Conservation (phyloP, 345 rosid genomes). For the Rhodamnia argentea region DNA sequence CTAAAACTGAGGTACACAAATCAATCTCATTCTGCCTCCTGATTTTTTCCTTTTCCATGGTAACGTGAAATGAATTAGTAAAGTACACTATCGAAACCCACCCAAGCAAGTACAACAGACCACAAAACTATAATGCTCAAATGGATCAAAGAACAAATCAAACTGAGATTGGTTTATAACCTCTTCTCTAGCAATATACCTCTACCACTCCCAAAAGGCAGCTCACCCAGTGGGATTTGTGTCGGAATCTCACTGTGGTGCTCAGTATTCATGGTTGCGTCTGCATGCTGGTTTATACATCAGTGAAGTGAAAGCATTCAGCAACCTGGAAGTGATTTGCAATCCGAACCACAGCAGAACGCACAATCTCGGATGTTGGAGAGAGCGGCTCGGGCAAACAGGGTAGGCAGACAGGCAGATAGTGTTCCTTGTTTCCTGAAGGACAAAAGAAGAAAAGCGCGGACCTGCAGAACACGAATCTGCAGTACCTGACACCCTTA, state of each 20-base stretch:
- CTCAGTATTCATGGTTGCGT: neutral
- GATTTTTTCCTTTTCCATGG: neutral
- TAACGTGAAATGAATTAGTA: neutral
- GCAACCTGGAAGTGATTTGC: slow-evolving; percentile 54
- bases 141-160: neutral
- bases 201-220: neutral
- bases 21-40: neutral
- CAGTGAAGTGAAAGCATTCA: slow-evolving; percentile 39
- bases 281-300: neutral
- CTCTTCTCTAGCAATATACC: neutral
- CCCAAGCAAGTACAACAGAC: neutral
- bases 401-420: slow-evolving; percentile 76
- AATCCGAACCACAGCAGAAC: slow-evolving; percentile 40
- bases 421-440: slow-evolving; percentile 33
- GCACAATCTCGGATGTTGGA: slow-evolving; percentile 35
- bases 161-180: neutral
- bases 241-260: neutral
- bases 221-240: neutral
- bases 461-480: slow-evolving; percentile 84
- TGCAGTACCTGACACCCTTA: slow-evolving; percentile 8
- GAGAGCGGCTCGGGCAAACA: slow-evolving; percentile 57
- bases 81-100: neutral
- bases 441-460: slow-evolving; percentile 43
- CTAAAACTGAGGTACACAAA: neutral
- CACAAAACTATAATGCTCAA: neutral